Evolutionary conservation across 768 basidiomycete species (phyloP), one percentile per base, ranked within the genome.

Genomic region (Lyophyllum shimeji): DNA sequence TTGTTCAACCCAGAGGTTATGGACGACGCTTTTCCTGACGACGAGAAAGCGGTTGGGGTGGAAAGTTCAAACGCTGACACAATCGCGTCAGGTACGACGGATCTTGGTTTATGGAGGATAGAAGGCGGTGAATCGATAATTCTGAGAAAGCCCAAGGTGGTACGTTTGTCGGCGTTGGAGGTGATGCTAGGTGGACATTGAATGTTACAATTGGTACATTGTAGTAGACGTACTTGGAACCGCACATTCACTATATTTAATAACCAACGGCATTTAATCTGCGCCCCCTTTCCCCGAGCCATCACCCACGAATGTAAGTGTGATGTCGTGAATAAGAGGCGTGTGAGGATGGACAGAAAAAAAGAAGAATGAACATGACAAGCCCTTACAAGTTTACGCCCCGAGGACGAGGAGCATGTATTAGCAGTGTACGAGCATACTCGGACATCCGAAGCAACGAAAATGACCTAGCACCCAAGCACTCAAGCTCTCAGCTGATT

Each of bases 211-310:
- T 12, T 37, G 8, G 34, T 37, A 17, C 29, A 29, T 29, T 4
- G 29, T 29, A 29, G 29, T 29, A 5, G 29, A 29, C 4, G 29
- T 29, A 29, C 29, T n/a, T 29, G 29, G 29, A 9, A 29, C 29
- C 29, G 29, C 29, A 29, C 29, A 29, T 29, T 29, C 29, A 29
- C 29, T 5, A 29, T 29, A 29, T 29, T 29, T 9, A 29, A 29
- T 29, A 29, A 29, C 29, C 29, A 29, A 29, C 9, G 29, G 29
- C 4, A 29, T 15, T 55, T 33, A 57, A 79, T 88, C 74, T 89
- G 60, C 85, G 86, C 89, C 87, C 82, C 84, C 63, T 86, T 90
- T 90, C 88, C 89, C 88, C 88, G 89, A 86, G 65, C 86, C 86
- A 77, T 67, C 71, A 72, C 67, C 79, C 76, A 78, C 74, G 59